Base-by-base conservation (phyloP, 1,284 basidiomycete genomes). In the Jaminaea rosea region DNA sequence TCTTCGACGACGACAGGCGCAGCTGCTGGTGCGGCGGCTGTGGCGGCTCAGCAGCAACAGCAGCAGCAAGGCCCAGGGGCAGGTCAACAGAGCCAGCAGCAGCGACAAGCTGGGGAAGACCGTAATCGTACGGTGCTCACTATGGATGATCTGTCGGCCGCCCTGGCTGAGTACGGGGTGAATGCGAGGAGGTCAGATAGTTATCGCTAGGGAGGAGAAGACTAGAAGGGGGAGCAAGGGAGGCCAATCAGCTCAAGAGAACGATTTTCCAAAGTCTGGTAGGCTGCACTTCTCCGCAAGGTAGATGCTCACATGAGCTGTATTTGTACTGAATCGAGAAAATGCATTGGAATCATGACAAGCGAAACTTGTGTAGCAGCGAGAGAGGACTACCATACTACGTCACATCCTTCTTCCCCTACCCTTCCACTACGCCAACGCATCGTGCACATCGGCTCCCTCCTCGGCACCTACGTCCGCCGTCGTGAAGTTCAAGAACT, bases 101-200 rank as follows among this genome's bases (percentile, higher is more conserved):
- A 3, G 52, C 42, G 6, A 44, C 1, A 4, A 19, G 17, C 17
- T 26, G 19, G 19, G 9, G 17, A 53, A 24, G 90, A 94, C 72
- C 88, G 90, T 71, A 89, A 88, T 32, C 83, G 88, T 59, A 97
- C 94, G n/a, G 90, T 92, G 0, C 77, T 99, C 55, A 96, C 90
- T 4, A 96, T 97, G 91, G 94, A 98, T 59, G 94, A 98, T 72
- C 79, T 98, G 44, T 86, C 85, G 56, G 80, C 90, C 6, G 94
- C 94, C 1, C 80, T 99, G 24, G 81, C 83, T 36, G 94, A 99
- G 75, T 96, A 97, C 71, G 93, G 94, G 5, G 65, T 73, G 54
- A 68, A 72, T 44, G 66, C 69, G 41, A 55, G 65, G 10, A 55
- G 69, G 11, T 64, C 70, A 24, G 69, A 72, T 45, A 67, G 62